Evolutionary conservation across 257 asterid genomes (phyloP).

Genomic region (Fraxinus pennsylvanica): DNA sequence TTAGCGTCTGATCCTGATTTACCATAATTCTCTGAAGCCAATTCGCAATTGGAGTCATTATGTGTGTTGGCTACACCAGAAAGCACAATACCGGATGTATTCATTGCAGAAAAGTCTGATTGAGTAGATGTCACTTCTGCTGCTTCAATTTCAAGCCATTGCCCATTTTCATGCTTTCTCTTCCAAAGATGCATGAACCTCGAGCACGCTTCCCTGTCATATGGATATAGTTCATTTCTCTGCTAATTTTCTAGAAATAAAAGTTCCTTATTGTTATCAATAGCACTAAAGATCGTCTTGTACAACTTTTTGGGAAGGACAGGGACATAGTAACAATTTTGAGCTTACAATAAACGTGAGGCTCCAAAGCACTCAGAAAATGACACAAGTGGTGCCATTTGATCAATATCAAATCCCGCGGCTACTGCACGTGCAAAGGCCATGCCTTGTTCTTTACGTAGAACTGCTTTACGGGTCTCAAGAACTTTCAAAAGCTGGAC

Average conservation of each 20-base stretch:
- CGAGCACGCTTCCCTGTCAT: conserved; percentile 84
- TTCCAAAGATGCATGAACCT: conserved; percentile 80
- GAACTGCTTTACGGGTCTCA: conserved; percentile 75
- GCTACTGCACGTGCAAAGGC: conserved; percentile 99
- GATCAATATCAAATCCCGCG: conserved; percentile 86
- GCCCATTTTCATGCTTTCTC: conserved; percentile 88
- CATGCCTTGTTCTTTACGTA: conserved; percentile 94
- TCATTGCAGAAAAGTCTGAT: conserved; percentile 52
- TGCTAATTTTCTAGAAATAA: conserved; percentile 5
- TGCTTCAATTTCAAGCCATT: conserved; percentile 89
- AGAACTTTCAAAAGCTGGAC: conserved; percentile 86
- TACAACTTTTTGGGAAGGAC: conserved; percentile 10
- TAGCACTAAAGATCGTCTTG: conserved; percentile 1
- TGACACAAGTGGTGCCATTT: conserved; percentile 63
- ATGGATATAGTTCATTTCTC: conserved; percentile 17
- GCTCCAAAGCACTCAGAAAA: conserved; percentile 95
- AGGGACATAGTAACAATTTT: background rate
- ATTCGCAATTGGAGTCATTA: conserved; percentile 48
- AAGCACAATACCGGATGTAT: conserved; percentile 66
- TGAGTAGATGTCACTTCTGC: conserved; percentile 54
- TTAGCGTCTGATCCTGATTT: conserved; percentile 41
- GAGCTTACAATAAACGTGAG: conserved; percentile 68
- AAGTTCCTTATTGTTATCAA: background rate
- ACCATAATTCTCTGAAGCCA: conserved; percentile 51
- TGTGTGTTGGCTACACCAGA: conserved; percentile 51